Base-by-base conservation (phyloP, 2,329 filamentous ascomycete species). In the Onygenales sp. region DNA sequence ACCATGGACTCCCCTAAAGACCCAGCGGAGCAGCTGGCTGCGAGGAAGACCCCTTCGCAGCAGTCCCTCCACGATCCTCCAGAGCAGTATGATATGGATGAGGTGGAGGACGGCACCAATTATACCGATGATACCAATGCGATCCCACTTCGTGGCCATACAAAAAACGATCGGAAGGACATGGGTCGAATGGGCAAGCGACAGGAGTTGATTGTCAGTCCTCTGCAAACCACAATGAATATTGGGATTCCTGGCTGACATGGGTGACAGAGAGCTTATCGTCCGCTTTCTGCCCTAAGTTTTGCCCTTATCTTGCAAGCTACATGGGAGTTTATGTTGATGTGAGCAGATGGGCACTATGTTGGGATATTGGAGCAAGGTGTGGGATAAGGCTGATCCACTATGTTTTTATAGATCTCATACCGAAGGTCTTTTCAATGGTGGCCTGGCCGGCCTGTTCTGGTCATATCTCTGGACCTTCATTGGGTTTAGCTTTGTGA, bases 401-500 rank as follows among this genome's bases (percentile, higher is more conserved):
- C 27, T 31, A 17, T n/a, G 39, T n/a, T 39, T 39, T 46, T 42
- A 21, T 21, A 66, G 61, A 27, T 61, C 61, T 0, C 60, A 64
- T 9, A 58, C 55, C 2, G 51, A 63, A 32, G 64, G 63, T 1
- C 52, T 59, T 34, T 50, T 13, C 6, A 57, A 61, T 54, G 60
- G 59, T 42, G 60, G 59, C 10, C 52, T 57, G 37, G 57, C 58
- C 27, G 59, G 59, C 3, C 42, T 67, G 27, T 61, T 66, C 36
- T 67, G 63, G 54, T 62, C 65, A 0, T 70, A 63, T 53, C 54
- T 71, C 5, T 66, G 65, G 58, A 69, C 84, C 33, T 70, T 85
- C 14, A 82, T 91, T 6, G 84, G 86, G 0, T 79, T 86, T 31
- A 85, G 86, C 6, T 84, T 83, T 27, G 76, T 91, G 14, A 64